Evolutionary conservation across 352 stramenopile genomes (phyloP), one percentile per base, ranked within the genome.

Genomic region (Globisporangium lucens): DNA sequence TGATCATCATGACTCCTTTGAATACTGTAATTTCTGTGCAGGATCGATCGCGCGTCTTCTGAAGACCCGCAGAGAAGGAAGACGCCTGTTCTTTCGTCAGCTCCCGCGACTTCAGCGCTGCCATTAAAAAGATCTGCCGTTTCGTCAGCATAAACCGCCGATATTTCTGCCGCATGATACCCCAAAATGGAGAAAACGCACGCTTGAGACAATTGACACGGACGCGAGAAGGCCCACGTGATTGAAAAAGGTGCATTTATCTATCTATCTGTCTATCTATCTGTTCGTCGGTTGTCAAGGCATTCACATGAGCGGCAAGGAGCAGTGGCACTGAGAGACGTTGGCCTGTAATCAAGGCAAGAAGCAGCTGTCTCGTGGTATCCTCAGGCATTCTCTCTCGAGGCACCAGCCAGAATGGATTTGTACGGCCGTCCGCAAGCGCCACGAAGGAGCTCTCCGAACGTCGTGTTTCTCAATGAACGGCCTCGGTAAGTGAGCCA

Each of bases 401-500:
- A n/a, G 33, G 10, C 33, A 15, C 30, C 5, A 22, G 15, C 43
- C 43, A 51, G 43, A 36, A 82, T 84, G 77, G 77, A 85, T 62
- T 63, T 70, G 55, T 85, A 85, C n/a, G 75, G 75, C 4, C 77
- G 77, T n/a, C 77, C 77, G 0, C 69, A 68, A 65, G 62, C 63
- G 12, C 71, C 70, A 46, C 73, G 58, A 49, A 65, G 61, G n/a
- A 69, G 63, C 15, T 67, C 68, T 12, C 69, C 70, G 52, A 65
- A 63, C 36, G 75, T 81, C 41, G 51, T 67, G 20, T 85, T 85
- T 61, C 75, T 85, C 6, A 83, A 85, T 33, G 71, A 85, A 36
- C 74, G 55, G 1, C 27, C 72, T 2, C 78, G 74, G 78, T 83
- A 62, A 46, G 67, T 52, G 3, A n/a, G 6, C 10, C 0, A n/a